Percentiles rank a stretch among this genome's conserved stretches.
Conservation (phyloP, 768 basidiomycete species). For the Leccinum rimulosum region DNA sequence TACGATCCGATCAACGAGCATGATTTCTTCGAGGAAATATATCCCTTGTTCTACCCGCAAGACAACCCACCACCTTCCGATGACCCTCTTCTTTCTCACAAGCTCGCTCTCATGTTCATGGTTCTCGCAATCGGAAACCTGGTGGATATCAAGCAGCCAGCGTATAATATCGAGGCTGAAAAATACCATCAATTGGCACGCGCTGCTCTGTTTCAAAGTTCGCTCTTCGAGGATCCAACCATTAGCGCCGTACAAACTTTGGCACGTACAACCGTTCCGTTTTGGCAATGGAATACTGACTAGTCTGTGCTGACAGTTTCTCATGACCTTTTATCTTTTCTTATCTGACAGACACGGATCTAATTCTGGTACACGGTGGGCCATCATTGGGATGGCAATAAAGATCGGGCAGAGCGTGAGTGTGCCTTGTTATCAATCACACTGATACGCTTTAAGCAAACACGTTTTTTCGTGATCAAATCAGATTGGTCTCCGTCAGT, state of each 20-base stretch:
- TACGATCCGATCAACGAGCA: slow-evolving; percentile 65
- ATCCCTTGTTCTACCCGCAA: slow-evolving; percentile 52
- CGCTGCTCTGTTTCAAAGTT: slow-evolving; percentile 60
- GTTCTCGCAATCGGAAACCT: slow-evolving; percentile 64
- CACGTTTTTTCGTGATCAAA: slow-evolving; percentile 7
- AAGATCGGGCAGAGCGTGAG: slow-evolving; percentile 71
- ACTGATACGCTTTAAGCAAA: background rate
- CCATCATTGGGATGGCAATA: slow-evolving; percentile 65
- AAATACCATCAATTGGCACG: slow-evolving; percentile 68
- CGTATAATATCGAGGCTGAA: slow-evolving; percentile 66
- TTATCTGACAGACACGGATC: slow-evolving; percentile 67
- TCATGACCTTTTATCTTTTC: slow-evolving; percentile 72
- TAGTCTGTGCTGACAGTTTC: slow-evolving; percentile 40
- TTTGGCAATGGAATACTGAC: slow-evolving; percentile 31
- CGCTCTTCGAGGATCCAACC: slow-evolving; percentile 67
- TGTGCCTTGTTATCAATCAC: slow-evolving; percentile 19
- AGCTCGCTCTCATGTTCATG: slow-evolving; percentile 63
- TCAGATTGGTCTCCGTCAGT: slow-evolving; percentile 71
- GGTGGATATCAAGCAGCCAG: slow-evolving; percentile 52
- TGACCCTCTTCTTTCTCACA: slow-evolving; percentile 55
- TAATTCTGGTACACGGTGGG: slow-evolving; percentile 63
- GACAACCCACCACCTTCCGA: slow-evolving; percentile 43
- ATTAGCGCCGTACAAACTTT: slow-evolving; percentile 65
- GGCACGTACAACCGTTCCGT: slow-evolving; percentile 37
- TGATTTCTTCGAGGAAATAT: slow-evolving; percentile 60